Percentiles rank a stretch among this genome's conserved stretches.
Evolutionary conservation across 1,284 basidiomycete species (phyloP).

Genomic region (Trichosporon sp.): DNA sequence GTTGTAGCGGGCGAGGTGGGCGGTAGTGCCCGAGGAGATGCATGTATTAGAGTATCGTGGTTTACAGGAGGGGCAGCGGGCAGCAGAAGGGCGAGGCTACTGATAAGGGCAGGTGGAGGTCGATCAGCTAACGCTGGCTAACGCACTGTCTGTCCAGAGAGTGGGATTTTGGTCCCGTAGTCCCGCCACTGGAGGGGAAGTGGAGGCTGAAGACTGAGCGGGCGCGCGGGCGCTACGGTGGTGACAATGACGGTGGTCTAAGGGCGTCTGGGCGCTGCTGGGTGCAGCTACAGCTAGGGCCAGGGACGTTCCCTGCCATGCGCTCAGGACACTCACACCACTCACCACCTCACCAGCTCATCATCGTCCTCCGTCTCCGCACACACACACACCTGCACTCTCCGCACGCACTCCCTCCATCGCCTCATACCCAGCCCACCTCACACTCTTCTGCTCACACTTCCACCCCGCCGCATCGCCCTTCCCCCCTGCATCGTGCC

Average conservation of each 20-base stretch:
- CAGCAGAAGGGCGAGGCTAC: too few relatives aligned
- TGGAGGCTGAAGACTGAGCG: too few relatives aligned
- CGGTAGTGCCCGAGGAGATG: not conserved
- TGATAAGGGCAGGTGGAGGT: not conserved
- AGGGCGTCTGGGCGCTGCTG: not conserved
- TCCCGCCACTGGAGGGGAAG: not conserved
- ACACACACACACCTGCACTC: not conserved
- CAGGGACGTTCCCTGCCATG: not conserved
- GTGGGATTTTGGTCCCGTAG: not conserved
- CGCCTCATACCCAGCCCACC: not conserved
- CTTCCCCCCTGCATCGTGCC: not conserved
- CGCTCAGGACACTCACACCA: not conserved
- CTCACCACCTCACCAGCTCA: not conserved
- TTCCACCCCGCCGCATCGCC: not conserved
- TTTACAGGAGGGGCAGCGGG: too few relatives aligned
- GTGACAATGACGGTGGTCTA: not conserved
- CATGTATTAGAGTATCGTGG: conserved; percentile 2
- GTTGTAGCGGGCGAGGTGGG: not conserved
- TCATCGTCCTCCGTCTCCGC: not conserved
- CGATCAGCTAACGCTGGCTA: not conserved
- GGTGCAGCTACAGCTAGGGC: not conserved
- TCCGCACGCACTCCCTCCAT: not conserved
- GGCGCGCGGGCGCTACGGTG: too few relatives aligned
- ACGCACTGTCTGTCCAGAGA: not conserved
- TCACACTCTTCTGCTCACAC: not conserved